phyloP scores from a whole-genome alignment of 2,329 filamentous ascomycete genomes.

The Boeremia lycopersici region DNA sequence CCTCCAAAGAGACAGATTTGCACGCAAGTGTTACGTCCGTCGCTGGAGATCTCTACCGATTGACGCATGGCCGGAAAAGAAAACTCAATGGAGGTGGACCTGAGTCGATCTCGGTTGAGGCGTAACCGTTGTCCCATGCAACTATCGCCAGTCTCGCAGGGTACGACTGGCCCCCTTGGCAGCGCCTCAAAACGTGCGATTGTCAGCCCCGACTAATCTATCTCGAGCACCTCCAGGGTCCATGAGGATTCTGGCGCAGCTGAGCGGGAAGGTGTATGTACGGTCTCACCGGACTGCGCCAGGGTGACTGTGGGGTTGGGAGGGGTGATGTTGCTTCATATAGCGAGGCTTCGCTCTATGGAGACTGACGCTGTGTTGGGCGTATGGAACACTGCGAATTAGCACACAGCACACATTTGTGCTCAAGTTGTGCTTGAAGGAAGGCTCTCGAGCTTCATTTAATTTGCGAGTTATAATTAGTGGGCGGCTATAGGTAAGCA shows the following conservation, averaged over 20 bases:
- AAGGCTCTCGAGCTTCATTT: neutral
- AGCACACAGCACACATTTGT: slow-evolving; percentile 7
- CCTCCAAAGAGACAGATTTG: slow-evolving; percentile 4
- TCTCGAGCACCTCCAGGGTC: slow-evolving; percentile 20
- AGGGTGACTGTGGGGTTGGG: slow-evolving; percentile 13
- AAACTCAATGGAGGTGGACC: slow-evolving; percentile 14
- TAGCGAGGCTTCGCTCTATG: slow-evolving; percentile 14
- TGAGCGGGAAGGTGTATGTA: slow-evolving; percentile 7
- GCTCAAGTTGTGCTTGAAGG: slow-evolving; percentile 7
- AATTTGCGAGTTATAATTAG: slow-evolving; percentile 1
- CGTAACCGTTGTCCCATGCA: slow-evolving; percentile 17
- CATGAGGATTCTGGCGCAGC: slow-evolving; percentile 9
- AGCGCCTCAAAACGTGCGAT: slow-evolving; percentile 15
- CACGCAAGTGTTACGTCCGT: slow-evolving; percentile 13
- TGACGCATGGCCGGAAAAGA: slow-evolving; percentile 13
- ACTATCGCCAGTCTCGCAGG: slow-evolving; percentile 16
- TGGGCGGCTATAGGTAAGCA: neutral
- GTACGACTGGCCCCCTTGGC: slow-evolving; percentile 9
- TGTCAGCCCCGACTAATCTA: slow-evolving; percentile 17
- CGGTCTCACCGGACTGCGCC: slow-evolving; percentile 10
- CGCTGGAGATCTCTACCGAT: slow-evolving; percentile 15
- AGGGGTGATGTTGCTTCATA: slow-evolving; percentile 8
- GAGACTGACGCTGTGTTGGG: slow-evolving; percentile 13
- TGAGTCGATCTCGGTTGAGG: slow-evolving; percentile 16
- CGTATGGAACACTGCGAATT: slow-evolving; percentile 7